Conservation (phyloP, 352 stramenopile genomes). For the Phytophthora pinifolia region DNA sequence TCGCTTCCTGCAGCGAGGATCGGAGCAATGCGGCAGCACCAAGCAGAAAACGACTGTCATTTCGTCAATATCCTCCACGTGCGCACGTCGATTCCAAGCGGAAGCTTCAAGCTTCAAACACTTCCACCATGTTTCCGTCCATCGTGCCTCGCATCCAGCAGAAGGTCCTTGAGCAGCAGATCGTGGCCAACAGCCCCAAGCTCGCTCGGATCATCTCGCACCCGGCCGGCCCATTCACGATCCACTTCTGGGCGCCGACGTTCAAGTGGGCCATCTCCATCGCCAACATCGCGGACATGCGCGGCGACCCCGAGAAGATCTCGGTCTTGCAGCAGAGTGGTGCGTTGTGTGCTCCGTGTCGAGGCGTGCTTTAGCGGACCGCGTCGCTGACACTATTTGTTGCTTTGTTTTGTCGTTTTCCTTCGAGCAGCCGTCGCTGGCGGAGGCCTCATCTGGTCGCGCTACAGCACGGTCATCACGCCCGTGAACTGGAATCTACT, state of each 20-base stretch:
- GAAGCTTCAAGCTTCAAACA: background rate
- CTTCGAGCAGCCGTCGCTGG: conserved; percentile 47
- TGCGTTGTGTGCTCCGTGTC: conserved; percentile 8
- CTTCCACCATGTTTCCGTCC: conserved; percentile 50
- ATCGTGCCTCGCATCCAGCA: conserved; percentile 76
- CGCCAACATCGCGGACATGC: conserved; percentile 88
- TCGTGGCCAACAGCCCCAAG: conserved; percentile 73
- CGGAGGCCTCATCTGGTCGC: conserved; percentile 87
- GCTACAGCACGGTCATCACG: conserved; percentile 88
- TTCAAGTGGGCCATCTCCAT: conserved; percentile 91
- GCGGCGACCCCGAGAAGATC: conserved; percentile 74
- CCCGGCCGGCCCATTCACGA: conserved; percentile 86
- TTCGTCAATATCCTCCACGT: conserved; percentile 9
- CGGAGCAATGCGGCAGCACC: conserved; percentile 5
- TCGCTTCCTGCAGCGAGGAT: conserved; percentile 3
- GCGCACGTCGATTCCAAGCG: conserved; percentile 9
- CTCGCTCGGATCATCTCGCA: conserved; percentile 61
- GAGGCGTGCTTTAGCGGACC: background rate
- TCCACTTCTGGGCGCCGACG: conserved; percentile 90
- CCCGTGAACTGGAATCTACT: conserved; percentile 93
- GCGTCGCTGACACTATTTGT: background rate
- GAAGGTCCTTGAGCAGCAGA: conserved; percentile 67
- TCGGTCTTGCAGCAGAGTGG: conserved; percentile 70
- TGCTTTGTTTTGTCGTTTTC: background rate
- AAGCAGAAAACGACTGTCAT: conserved; percentile 18